Evolutionary conservation across 108 stramenopile species (phyloP).

Genomic region (Parietichytrium sp.): DNA sequence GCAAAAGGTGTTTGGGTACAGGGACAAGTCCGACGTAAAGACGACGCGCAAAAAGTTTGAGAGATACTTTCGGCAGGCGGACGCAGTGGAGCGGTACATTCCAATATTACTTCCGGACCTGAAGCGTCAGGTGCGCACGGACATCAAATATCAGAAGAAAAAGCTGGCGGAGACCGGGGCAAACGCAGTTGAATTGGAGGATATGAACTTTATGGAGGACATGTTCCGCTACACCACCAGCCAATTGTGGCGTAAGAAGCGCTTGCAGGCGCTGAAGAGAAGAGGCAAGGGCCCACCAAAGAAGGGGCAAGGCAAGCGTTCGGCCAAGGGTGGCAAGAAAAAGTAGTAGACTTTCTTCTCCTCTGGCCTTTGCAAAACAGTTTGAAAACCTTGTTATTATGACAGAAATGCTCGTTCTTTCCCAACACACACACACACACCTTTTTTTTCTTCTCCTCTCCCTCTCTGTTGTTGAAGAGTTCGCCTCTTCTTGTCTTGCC

Average conservation of each 20-base stretch:
- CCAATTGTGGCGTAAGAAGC: not conserved
- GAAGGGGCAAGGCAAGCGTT: slow-evolving; percentile 38
- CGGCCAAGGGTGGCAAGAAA: too few relatives aligned
- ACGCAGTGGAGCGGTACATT: not conserved
- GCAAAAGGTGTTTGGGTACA: not conserved
- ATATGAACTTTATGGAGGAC: not conserved
- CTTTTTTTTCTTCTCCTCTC: too few relatives aligned
- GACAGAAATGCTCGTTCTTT: too few relatives aligned
- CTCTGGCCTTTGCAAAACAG: too few relatives aligned
- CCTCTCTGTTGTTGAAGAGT: too few relatives aligned
- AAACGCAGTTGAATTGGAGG: not conserved
- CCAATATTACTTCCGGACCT: not conserved
- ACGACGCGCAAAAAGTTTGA: not conserved
- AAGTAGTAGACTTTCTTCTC: too few relatives aligned
- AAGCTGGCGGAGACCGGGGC: not conserved
- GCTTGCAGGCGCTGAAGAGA: not conserved
- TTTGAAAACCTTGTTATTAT: too few relatives aligned
- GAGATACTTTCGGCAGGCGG: not conserved
- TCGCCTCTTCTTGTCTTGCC: too few relatives aligned
- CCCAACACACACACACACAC: too few relatives aligned
- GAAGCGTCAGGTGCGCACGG: not conserved
- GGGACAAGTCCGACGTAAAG: not conserved
- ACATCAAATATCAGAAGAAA: not conserved
- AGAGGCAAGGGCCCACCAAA: slow-evolving; percentile 33
- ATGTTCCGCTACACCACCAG: slow-evolving; percentile 18